Evolutionary conservation across 2,329 filamentous ascomycete species (phyloP).

Genomic region (Aspergillus ochraceoroseus): DNA sequence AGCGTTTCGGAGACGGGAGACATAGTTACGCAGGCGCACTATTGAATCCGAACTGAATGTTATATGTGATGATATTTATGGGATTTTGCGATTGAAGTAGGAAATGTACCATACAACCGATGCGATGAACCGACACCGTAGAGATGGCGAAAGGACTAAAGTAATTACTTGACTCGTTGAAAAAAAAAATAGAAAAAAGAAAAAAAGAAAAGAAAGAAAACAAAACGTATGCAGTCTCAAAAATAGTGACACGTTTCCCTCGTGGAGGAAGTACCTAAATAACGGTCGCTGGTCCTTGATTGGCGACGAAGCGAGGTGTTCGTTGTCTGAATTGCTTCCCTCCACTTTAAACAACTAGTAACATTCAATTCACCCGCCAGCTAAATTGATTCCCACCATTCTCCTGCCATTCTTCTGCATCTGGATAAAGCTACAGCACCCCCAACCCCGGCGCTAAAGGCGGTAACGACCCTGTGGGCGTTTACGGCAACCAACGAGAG

Average conservation of each 20-base stretch:
- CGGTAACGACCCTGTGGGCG: conserved; percentile 23
- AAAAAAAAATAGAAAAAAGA: too few relatives aligned
- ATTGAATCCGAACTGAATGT: too few relatives aligned
- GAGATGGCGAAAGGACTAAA: too few relatives aligned
- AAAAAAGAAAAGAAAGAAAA: neutral
- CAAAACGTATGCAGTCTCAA: conserved; percentile 2
- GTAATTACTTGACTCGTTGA: too few relatives aligned
- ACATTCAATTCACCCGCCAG: conserved; percentile 1
- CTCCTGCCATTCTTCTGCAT: too few relatives aligned
- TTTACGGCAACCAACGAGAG: conserved; percentile 21
- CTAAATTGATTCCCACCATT: too few relatives aligned
- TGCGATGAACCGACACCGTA: too few relatives aligned
- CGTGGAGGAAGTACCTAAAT: conserved; percentile 3
- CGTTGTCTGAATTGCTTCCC: too few relatives aligned
- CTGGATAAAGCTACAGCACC: conserved; percentile 11
- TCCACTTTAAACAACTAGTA: neutral
- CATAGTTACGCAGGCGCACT: neutral
- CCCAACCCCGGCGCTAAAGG: conserved; percentile 23
- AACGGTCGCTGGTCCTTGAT: conserved; percentile 1
- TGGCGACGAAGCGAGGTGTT: conserved; percentile 4
- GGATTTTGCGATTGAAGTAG: neutral
- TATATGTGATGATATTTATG: too few relatives aligned
- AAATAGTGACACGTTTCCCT: conserved; percentile 15
- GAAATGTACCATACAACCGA: neutral
- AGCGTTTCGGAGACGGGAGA: neutral